These are phyloP conservation scores for Draba incana DNA, from an alignment of 345 rosid genomes.

Conservation along the genomic window DNA sequence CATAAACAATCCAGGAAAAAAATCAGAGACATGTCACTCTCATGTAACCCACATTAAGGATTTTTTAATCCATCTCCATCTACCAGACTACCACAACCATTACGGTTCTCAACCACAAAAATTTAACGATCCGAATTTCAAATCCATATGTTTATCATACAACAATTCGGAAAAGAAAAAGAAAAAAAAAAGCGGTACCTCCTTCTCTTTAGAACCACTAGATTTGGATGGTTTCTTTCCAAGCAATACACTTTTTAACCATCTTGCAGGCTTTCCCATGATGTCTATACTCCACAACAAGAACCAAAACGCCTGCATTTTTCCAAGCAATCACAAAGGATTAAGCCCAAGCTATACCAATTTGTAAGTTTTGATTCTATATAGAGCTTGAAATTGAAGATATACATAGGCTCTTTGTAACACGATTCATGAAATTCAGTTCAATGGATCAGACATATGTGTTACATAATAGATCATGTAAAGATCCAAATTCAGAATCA, in stretches of 20 bases:
- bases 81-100: neutral
- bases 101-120: neutral
- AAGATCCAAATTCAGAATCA: slow-evolving; percentile 17
- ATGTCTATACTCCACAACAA: neutral
- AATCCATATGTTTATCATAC: neutral
- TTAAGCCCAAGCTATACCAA: neutral
- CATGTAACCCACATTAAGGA: neutral
- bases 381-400: neutral
- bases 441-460: slow-evolving; percentile 19
- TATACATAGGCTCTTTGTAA: neutral
- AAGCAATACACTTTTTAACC: slow-evolving; percentile 80
- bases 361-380: neutral
- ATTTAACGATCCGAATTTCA: neutral
- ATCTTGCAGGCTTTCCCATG: slow-evolving; percentile 88
- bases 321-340: slow-evolving; percentile 18
- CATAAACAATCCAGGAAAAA: too few relatives aligned
- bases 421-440: neutral
- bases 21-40: neutral
- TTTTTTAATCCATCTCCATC: neutral
- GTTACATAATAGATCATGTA: neutral
- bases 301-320: slow-evolving; percentile 29
- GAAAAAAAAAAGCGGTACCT: slow-evolving; percentile 49
- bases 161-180: neutral
- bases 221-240: slow-evolving; percentile 88
- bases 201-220: slow-evolving; percentile 55